These are phyloP conservation scores for Nigrograna mackinnonii DNA, from an alignment of 2,329 filamentous ascomycete genomes.

Conservation along the genomic window DNA sequence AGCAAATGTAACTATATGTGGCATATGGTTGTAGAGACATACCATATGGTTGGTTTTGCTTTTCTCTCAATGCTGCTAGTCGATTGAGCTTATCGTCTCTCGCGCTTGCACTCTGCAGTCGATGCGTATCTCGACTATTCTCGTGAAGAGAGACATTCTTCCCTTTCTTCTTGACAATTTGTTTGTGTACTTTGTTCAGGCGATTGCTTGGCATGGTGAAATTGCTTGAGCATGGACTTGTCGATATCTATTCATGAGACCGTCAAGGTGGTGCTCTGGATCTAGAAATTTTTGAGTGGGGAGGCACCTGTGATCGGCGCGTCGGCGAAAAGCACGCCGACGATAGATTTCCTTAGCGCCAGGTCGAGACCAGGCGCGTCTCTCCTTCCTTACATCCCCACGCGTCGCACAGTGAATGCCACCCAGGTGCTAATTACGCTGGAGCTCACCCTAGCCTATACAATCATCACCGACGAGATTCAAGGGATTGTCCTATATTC, in stretches of 20 bases:
- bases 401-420: too few species aligned
- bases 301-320: constrained; percentile 3
- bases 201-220: constrained; percentile 54
- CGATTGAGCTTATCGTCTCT: constrained; percentile 83
- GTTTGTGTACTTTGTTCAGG: constrained; percentile 82
- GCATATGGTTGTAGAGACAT: constrained; percentile 29
- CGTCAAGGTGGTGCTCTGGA: neutral
- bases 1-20: constrained; percentile 3
- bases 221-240: constrained; percentile 4
- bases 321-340: neutral
- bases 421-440: too few species aligned
- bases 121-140: constrained; percentile 83
- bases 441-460: too few species aligned
- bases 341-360: too few species aligned
- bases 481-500: too few species aligned
- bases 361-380: neutral
- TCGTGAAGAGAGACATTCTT: constrained; percentile 78
- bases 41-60: constrained; percentile 76
- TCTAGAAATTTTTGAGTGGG: constrained; percentile 29
- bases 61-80: constrained; percentile 69
- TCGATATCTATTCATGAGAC: too few species aligned
- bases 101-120: constrained; percentile 76
- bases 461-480: too few species aligned
- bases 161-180: constrained; percentile 85
- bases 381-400: too few species aligned